Base-by-base conservation (phyloP, 768 basidiomycete genomes). In the Holtermanniella nyarrowii region DNA sequence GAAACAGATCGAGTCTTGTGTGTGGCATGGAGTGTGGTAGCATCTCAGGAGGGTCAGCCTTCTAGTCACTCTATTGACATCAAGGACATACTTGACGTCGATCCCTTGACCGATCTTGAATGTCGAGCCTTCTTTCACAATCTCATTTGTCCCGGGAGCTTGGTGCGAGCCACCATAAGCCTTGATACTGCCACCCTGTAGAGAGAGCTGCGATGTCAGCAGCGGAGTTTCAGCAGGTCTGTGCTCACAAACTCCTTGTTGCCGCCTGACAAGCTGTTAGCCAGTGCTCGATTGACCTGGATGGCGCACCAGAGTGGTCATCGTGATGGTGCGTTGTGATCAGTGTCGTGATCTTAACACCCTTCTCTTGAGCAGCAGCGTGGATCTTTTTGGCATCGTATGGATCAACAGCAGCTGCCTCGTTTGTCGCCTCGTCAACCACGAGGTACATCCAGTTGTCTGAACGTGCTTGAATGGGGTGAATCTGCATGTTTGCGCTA, bases 1-100 rank as follows among this genome's bases (percentile, higher is more conserved):
- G 76, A 82, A 97, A 76, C 86, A 95, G 61, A 93, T 91, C 14
- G 91, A 95, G 72, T 96, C 93, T 67, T 86, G 86, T 2, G 93
- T 97, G 70, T 96, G 93, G 72, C 89, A 91, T 1, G 89, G 87
- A 0, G 87, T 90, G 22, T 86, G 83, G 21, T 89, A 73, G 71
- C 85, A 87, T 69, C 86, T 41, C 10, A 27, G 18, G 21, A 27
- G 13, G 2, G 40, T 55, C 42, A 37, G 47, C 31, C 10, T 16
- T 86, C 24, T 41, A 45, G 26, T 26, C 24, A 20, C 16, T n/a
- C 21, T 5, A 21, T 7, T 23, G 44, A 26, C 23, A 13, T 46
- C n/a, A 60, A 70, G 51, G 55, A 82, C 83, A 46, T 42, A 69
- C 69, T 65, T 70, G 43, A 77, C 71, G 42, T 73, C 68, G 57